Conservation (phyloP, 805 yeast genomes). For the Nakazawaea ernobii region DNA sequence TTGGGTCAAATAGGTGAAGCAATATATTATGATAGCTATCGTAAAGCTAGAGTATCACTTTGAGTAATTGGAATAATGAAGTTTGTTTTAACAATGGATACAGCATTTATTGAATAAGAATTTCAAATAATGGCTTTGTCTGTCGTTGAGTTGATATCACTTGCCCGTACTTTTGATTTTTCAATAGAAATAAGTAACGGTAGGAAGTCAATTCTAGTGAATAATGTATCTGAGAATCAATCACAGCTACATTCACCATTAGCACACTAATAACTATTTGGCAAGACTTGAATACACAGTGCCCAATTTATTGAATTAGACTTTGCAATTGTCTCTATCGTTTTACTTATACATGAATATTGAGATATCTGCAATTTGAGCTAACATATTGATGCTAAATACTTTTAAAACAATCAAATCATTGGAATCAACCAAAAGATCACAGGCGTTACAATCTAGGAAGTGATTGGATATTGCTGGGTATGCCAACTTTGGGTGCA, state of each 20-base stretch:
- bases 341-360: slow-evolving; percentile 58
- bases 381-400: slow-evolving; percentile 67
- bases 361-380: slow-evolving; percentile 64
- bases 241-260: slow-evolving; percentile 51
- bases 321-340: slow-evolving; percentile 48
- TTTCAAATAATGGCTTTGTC: background rate
- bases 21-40: too few relatives aligned
- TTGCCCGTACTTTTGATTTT: slow-evolving; percentile 31
- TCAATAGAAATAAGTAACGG: slow-evolving; percentile 33
- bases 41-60: too few relatives aligned
- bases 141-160: background rate
- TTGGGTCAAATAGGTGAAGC: too few relatives aligned
- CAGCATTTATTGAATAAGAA: background rate
- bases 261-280: slow-evolving; percentile 72
- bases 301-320: slow-evolving; percentile 39
- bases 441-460: slow-evolving; percentile 48
- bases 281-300: slow-evolving; percentile 55
- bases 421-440: slow-evolving; percentile 81
- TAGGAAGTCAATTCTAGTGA: slow-evolving; percentile 63
- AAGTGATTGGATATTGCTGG: slow-evolving; percentile 55
- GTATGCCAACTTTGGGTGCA: slow-evolving; percentile 67
- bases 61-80: too few relatives aligned
- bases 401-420: slow-evolving; percentile 68
- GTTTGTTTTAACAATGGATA: background rate
- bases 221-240: slow-evolving; percentile 65